Percentiles rank a stretch among this genome's conserved stretches.
Evolutionary conservation across 2,329 filamentous ascomycete genomes (phyloP).

Genomic region (Aspergillus sp.): DNA sequence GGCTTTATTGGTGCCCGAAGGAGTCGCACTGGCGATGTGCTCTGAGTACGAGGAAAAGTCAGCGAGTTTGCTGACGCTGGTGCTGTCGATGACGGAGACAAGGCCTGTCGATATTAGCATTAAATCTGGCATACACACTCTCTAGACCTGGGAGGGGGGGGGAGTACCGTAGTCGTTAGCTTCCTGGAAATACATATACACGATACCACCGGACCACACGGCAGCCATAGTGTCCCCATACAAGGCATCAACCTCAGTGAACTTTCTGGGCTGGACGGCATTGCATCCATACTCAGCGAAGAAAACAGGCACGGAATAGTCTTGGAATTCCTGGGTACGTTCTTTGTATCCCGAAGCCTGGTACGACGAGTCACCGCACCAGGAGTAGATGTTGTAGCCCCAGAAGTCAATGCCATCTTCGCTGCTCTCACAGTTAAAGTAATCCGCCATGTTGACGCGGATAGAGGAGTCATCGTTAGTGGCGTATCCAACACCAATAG

Average conservation of each 20-base stretch:
- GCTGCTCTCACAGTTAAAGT: constrained; percentile 76
- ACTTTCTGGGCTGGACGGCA: constrained; percentile 58
- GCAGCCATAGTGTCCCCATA: constrained; percentile 70
- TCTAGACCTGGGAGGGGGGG: too few relatives aligned
- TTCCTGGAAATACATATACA: constrained; percentile 96
- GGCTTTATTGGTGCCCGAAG: constrained; percentile 54
- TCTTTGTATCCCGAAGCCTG: constrained; percentile 65
- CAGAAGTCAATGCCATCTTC: constrained; percentile 75
- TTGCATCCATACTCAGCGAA: constrained; percentile 98
- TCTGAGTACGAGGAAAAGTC: constrained; percentile 66
- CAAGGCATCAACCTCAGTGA: constrained; percentile 72
- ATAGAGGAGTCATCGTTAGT: constrained; percentile 86
- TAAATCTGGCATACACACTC: neutral
- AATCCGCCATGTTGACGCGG: constrained; percentile 69
- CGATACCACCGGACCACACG: constrained; percentile 88
- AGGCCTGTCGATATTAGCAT: constrained; percentile 49
- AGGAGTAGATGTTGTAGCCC: constrained; percentile 99
- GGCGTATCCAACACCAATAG: constrained; percentile 83
- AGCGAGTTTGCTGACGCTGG: constrained; percentile 55
- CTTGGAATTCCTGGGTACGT: constrained; percentile 72
- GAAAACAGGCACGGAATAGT: constrained; percentile 87
- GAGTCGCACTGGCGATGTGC: constrained; percentile 59
- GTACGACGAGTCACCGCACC: constrained; percentile 80
- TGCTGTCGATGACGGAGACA: constrained; percentile 48
- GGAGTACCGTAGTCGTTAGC: constrained; percentile 52